Conservation (phyloP, 257 asterid genomes). For the Plectranthus barbatus region DNA sequence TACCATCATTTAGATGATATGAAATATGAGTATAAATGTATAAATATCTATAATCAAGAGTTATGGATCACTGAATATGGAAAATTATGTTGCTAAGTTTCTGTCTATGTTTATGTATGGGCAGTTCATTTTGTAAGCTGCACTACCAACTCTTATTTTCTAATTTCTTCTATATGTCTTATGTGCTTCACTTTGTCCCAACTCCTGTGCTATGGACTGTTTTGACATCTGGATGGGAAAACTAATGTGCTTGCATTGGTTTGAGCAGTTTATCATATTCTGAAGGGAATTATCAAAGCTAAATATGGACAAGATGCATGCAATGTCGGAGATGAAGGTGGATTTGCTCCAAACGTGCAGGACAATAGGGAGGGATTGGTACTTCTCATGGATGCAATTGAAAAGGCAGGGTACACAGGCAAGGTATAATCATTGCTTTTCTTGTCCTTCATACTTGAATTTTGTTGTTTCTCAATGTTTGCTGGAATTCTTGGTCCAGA, state of each 20-base stretch:
- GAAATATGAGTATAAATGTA: neutral
- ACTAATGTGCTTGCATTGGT: conserved; percentile 14
- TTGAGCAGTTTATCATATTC: conserved; percentile 70
- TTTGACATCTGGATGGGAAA: neutral
- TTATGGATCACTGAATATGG: neutral
- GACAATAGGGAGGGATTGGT: conserved; percentile 94
- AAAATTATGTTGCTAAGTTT: neutral
- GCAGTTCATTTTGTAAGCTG: neutral
- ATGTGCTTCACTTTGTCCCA: neutral
- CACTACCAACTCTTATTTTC: neutral
- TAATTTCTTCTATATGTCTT: neutral
- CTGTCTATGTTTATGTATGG: neutral
- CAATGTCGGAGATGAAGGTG: conserved; percentile 99
- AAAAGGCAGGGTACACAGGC: conserved; percentile 89
- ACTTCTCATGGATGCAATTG: conserved; percentile 88
- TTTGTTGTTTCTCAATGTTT: conserved; percentile 6
- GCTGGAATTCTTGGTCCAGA: conserved; percentile 38
- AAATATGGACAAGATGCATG: conserved; percentile 99
- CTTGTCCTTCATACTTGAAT: neutral
- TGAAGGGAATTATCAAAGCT: conserved; percentile 93
- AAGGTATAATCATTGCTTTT: conserved; percentile 36
- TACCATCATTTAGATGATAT: neutral
- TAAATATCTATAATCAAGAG: neutral
- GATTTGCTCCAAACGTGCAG: conserved; percentile 97
- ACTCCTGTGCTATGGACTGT: neutral